Conservation (phyloP, 495 filamentous ascomycete genomes). For the Annulohypoxylon bovei region DNA sequence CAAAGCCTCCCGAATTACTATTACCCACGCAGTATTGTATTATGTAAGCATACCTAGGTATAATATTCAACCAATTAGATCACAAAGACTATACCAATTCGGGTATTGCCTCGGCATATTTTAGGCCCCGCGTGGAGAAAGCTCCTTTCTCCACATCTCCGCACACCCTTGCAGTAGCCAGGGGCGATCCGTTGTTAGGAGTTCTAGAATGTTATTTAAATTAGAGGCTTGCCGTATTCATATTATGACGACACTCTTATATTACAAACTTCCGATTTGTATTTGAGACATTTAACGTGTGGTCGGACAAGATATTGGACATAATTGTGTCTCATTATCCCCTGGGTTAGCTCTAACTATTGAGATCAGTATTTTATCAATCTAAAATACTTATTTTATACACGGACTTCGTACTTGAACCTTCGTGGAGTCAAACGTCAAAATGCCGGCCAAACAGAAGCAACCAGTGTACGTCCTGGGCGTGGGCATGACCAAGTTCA, state of each 20-base stretch:
- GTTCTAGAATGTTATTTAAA: constrained; percentile 1
- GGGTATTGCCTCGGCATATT: constrained; percentile 35
- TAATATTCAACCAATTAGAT: not conserved
- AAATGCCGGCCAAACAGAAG: constrained; percentile 58
- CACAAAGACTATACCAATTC: constrained; percentile 4
- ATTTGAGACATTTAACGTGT: not conserved
- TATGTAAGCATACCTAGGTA: not conserved
- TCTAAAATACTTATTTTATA: not conserved
- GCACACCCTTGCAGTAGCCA: not conserved
- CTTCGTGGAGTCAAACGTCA: constrained; percentile 14
- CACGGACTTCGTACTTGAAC: not conserved
- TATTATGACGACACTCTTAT: not conserved
- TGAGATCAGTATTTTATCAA: not conserved
- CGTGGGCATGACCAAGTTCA: constrained; percentile 99
- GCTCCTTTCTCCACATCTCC: constrained; percentile 13
- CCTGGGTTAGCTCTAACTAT: not conserved
- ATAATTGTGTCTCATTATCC: not conserved
- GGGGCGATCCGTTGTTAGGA: not conserved
- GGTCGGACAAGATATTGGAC: not conserved
- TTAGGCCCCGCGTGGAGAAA: constrained; percentile 10
- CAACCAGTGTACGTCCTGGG: constrained; percentile 82
- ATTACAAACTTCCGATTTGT: not conserved
- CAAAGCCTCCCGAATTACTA: too few relatives aligned
- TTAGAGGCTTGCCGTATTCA: not conserved
- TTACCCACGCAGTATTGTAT: not conserved